Evolutionary conservation across 1,284 basidiomycete genomes (phyloP), one percentile per base, ranked within the genome.

Genomic region (Papiliotrema laurentii): DNA sequence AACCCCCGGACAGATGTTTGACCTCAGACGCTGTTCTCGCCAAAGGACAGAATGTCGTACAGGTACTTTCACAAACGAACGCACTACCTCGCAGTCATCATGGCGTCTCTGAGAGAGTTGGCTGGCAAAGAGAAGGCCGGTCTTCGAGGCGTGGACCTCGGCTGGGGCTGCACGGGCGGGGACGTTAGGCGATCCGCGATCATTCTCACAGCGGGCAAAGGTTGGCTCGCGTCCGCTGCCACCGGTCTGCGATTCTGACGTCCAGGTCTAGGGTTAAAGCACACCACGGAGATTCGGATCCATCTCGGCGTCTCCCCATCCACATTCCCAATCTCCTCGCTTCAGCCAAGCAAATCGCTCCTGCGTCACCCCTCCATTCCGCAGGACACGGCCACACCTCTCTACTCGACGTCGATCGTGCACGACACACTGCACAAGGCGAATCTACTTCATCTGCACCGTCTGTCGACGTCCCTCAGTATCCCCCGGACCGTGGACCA

Each of bases 31-130:
- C 58, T 97, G 24, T 92, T 98, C 63, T 90, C 96, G 74, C 88
- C 93, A 60, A 98, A 97, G 70, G 94, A 98, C 68, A 89, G 92
- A 58, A 76, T 92, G 48, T 87, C 93, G 66, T 82, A 83, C 30
- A 83, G 96, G 18, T 93, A 89, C 72, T 93, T 94, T 67, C 86
- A 94, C 70, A 98, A 98, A 72, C 79, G 89, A 37, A 86, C 89
- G 0, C 93, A 87, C 68, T 99, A 92, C 73, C 80, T 97, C 13
- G 86, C 91, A 7, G 81, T 81, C 3, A 77, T 98, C 44, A 88
- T 87, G 3, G 78, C 81, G 9, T 81, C 82, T 1, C 71, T 97
- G 33, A 55, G 49, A 39, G 63, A 54, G 50, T 28, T 41, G 5
- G 74, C 73, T 39, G 68, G 73, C 21, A 69, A 76, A 31, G 78